Conservation (phyloP, 2,329 filamentous ascomycete species). For the Ophiosphaerella narmari region DNA sequence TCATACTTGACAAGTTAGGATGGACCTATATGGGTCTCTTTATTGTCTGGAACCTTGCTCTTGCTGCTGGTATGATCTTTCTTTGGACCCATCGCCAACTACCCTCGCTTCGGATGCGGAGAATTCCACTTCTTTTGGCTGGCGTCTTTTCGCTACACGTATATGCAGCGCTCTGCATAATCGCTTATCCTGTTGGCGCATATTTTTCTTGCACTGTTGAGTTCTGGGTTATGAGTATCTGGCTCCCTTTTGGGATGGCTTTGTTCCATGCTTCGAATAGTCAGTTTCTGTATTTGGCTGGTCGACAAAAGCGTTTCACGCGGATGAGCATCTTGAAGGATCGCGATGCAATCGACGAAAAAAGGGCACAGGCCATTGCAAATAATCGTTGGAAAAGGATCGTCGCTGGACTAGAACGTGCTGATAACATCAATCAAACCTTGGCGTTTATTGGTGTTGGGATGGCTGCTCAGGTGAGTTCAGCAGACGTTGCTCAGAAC, state of each 20-base stretch:
- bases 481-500: neutral
- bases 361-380: constrained; percentile 26
- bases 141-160: constrained; percentile 32
- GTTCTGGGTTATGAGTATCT: constrained; percentile 43
- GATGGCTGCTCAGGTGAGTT: constrained; percentile 32
- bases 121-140: constrained; percentile 32
- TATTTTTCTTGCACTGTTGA: constrained; percentile 31
- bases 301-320: constrained; percentile 39
- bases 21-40: constrained; percentile 26
- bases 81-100: constrained; percentile 33
- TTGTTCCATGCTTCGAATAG: constrained; percentile 43
- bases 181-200: constrained; percentile 31
- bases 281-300: constrained; percentile 40
- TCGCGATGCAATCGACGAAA: constrained; percentile 25
- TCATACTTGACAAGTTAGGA: constrained; percentile 15
- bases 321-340: constrained; percentile 31
- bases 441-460: constrained; percentile 35
- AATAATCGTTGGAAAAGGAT: constrained; percentile 33
- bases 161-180: constrained; percentile 29
- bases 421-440: constrained; percentile 33
- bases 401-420: constrained; percentile 25
- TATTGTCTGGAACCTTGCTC: constrained; percentile 22
- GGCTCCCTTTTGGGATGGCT: constrained; percentile 36
- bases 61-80: constrained; percentile 18
- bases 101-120: constrained; percentile 38